These are phyloP conservation scores for Paramecium sexaurelia DNA, from an alignment of 73 alveolate species.

Conservation along the genomic window DNA sequence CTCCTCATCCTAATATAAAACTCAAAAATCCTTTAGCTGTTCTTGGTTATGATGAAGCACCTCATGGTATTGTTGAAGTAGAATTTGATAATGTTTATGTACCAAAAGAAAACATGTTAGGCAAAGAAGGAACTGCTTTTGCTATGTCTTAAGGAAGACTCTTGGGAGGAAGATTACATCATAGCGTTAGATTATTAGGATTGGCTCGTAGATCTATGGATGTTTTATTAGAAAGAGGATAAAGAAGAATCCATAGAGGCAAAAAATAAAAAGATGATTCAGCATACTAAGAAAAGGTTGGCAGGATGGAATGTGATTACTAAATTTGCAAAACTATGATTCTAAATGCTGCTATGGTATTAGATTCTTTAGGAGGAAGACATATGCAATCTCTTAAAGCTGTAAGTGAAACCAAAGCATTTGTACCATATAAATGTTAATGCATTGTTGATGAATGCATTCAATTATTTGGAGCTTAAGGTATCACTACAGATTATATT, in stretches of 20 bases:
- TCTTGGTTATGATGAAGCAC: background rate
- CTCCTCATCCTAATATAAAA: constrained; percentile 2
- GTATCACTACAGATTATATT: background rate
- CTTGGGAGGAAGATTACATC: background rate
- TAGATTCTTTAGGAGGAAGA: background rate
- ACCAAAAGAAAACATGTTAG: constrained; percentile 24
- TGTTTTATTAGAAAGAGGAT: background rate
- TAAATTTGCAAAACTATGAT: background rate
- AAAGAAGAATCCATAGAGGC: background rate
- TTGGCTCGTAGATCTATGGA: background rate
- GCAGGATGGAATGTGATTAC: background rate
- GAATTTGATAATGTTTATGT: constrained; percentile 12
- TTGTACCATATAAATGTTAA: background rate
- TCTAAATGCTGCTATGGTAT: constrained; percentile 2
- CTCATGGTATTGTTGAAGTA: background rate
- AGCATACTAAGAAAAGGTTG: background rate
- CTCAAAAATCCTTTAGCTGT: background rate
- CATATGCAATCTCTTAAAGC: background rate
- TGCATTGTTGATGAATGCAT: constrained; percentile 14
- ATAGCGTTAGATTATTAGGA: background rate
- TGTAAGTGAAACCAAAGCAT: constrained; percentile 7
- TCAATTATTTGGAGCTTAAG: background rate
- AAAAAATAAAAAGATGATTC: background rate
- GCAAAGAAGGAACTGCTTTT: background rate
- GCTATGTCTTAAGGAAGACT: background rate